Percentiles rank a stretch among this genome's conserved stretches.
Evolutionary conservation across 2,329 filamentous ascomycete species (phyloP).

Genomic region (Colletotrichum nymphaeae): DNA sequence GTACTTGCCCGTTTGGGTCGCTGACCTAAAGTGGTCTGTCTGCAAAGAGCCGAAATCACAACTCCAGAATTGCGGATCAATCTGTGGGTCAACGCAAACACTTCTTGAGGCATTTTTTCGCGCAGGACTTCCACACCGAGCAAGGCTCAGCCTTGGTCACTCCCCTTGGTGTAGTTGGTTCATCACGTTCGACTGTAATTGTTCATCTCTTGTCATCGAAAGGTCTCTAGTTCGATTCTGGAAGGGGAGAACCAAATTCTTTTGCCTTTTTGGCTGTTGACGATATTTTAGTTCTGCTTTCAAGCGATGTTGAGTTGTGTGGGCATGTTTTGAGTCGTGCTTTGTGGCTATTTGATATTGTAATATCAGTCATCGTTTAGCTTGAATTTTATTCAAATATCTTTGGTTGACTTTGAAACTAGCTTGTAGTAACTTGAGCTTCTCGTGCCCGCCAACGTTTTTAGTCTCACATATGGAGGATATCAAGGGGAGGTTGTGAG

Average conservation of each 20-base stretch:
- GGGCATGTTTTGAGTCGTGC: background rate
- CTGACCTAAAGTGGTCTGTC: background rate
- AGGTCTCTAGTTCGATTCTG: conserved; percentile 34
- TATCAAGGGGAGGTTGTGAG: background rate
- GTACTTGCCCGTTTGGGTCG: background rate
- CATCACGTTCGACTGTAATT: conserved; percentile 34
- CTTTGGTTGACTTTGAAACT: background rate
- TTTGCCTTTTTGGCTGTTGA: background rate
- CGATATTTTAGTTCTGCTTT: background rate
- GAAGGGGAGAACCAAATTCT: conserved; percentile 10
- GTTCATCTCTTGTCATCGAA: conserved; percentile 25
- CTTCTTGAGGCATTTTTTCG: background rate
- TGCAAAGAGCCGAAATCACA: background rate
- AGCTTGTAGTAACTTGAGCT: background rate
- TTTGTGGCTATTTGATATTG: background rate
- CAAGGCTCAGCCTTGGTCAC: conserved; percentile 14
- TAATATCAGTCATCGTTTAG: background rate
- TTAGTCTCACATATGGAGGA: background rate
- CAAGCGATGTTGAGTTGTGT: background rate
- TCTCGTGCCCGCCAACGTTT: background rate
- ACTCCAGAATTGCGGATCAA: background rate
- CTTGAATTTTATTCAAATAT: background rate
- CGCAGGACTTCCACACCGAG: background rate
- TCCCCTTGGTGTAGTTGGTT: conserved; percentile 35
- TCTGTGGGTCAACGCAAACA: background rate